These are phyloP conservation scores for Pichia insulana DNA, from an alignment of 805 yeast genomes.

Conservation along the genomic window DNA sequence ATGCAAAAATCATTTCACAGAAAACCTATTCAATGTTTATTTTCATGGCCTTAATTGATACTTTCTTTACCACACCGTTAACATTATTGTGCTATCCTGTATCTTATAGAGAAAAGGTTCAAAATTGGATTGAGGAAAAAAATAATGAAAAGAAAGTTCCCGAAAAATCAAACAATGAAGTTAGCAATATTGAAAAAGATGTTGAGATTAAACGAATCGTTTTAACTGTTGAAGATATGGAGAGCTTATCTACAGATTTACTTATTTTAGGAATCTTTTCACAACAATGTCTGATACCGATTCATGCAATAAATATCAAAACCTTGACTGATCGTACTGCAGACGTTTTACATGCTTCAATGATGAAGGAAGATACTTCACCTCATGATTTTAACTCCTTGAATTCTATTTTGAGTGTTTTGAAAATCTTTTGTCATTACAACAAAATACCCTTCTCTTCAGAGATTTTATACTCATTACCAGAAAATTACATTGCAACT, in stretches of 20 bases:
- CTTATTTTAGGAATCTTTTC: conserved; percentile 23
- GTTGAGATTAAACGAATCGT: conserved; percentile 17
- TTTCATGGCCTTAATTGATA: conserved; percentile 72
- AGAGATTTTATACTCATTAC: conserved; percentile 24
- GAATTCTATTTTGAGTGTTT: conserved; percentile 29
- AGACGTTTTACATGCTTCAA: conserved; percentile 59
- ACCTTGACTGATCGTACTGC: conserved; percentile 61
- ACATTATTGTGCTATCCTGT: conserved; percentile 56
- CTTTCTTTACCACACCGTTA: conserved; percentile 74
- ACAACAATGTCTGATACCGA: conserved; percentile 20
- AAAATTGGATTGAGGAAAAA: conserved; percentile 19
- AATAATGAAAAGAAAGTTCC: conserved; percentile 6
- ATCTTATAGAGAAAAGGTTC: conserved; percentile 45
- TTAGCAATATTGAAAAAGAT: neutral
- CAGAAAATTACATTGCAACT: conserved; percentile 20
- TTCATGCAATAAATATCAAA: conserved; percentile 48
- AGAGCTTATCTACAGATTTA: conserved; percentile 24
- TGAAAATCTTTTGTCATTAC: conserved; percentile 26
- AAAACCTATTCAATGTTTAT: conserved; percentile 73
- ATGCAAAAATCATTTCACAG: conserved; percentile 56
- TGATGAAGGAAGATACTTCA: conserved; percentile 17
- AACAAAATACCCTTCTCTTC: conserved; percentile 25
- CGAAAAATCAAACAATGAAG: conserved; percentile 14
- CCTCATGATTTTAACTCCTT: conserved; percentile 23
- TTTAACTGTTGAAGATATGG: conserved; percentile 21